phyloP scores from a whole-genome alignment of 306 rosid species.

The Morella rubra region DNA sequence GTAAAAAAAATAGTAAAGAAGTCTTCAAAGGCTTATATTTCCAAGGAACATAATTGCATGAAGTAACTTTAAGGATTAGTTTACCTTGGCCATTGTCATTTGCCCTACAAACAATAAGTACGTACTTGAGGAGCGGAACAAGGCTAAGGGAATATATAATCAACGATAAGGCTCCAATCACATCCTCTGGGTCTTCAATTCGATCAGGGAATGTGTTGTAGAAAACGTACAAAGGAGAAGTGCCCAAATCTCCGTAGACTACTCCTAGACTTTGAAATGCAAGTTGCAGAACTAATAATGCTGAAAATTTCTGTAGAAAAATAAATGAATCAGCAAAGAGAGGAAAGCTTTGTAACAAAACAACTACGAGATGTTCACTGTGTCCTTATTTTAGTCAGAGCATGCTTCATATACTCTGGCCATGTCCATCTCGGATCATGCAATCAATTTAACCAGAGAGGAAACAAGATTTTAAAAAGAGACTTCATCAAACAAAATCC shows the following conservation, averaged over 20 bases:
- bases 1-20: not conserved
- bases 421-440: not conserved
- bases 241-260: constrained; percentile 97
- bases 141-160: constrained; percentile 97
- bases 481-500: not conserved
- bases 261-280: constrained; percentile 99
- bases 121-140: constrained; percentile 89
- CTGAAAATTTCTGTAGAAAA: constrained; percentile 73
- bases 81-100: constrained; percentile 99
- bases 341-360: not conserved
- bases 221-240: constrained; percentile 95
- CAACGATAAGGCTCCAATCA: constrained; percentile 92
- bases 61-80: constrained; percentile 8
- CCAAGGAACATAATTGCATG: not conserved
- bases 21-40: not conserved
- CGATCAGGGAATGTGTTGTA: constrained; percentile 84
- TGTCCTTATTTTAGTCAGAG: not conserved
- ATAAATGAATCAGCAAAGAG: constrained; percentile 39
- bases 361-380: not conserved
- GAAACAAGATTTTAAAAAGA: not conserved
- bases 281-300: constrained; percentile 77
- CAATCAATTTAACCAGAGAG: not conserved
- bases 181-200: constrained; percentile 71
- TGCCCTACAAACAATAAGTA: constrained; percentile 80
- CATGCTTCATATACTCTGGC: not conserved